A percentile compares a stretch with the other conserved stretches of the same genome.
phyloP scores from a whole-genome alignment of 2,329 filamentous ascomycete species.

The Hymenoscyphus albidus region DNA sequence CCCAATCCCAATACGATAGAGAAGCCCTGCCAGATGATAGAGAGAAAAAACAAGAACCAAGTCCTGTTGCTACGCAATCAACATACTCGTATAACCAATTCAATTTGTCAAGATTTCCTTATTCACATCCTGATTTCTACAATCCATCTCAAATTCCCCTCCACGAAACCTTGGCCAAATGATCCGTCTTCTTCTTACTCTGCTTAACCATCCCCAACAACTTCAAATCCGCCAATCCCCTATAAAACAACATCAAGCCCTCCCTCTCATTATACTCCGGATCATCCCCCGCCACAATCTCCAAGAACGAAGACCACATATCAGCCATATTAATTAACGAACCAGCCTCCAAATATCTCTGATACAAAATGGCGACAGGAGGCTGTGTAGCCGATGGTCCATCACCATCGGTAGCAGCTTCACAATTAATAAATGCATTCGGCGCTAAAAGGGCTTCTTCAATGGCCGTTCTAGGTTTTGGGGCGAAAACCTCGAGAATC shows the following conservation, averaged over 20 bases:
- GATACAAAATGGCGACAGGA: slow-evolving; percentile 70
- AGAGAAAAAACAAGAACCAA: too few relatives aligned
- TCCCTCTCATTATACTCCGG: slow-evolving; percentile 48
- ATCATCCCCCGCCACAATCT: slow-evolving; percentile 45
- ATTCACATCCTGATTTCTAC: background rate
- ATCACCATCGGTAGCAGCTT: slow-evolving; percentile 21
- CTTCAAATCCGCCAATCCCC: slow-evolving; percentile 77
- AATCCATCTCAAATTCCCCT: slow-evolving; percentile 59
- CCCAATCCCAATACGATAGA: too few relatives aligned
- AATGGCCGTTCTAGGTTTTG: slow-evolving; percentile 64
- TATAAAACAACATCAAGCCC: slow-evolving; percentile 76
- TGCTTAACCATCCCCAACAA: slow-evolving; percentile 82
- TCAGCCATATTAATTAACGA: slow-evolving; percentile 75
- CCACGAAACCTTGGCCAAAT: slow-evolving; percentile 78
- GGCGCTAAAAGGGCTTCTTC: slow-evolving; percentile 69
- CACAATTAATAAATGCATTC: slow-evolving; percentile 72
- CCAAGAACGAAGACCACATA: slow-evolving; percentile 72
- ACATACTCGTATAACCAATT: background rate
- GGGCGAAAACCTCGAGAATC: slow-evolving; percentile 70
- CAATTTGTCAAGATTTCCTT: background rate
- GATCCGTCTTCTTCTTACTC: slow-evolving; percentile 88
- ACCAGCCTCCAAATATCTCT: slow-evolving; percentile 74
- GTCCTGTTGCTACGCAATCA: too few relatives aligned
- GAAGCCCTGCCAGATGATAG: too few relatives aligned
- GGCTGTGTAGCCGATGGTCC: slow-evolving; percentile 57